Conservation (phyloP, 352 stramenopile species). For the Pythium biforme region DNA sequence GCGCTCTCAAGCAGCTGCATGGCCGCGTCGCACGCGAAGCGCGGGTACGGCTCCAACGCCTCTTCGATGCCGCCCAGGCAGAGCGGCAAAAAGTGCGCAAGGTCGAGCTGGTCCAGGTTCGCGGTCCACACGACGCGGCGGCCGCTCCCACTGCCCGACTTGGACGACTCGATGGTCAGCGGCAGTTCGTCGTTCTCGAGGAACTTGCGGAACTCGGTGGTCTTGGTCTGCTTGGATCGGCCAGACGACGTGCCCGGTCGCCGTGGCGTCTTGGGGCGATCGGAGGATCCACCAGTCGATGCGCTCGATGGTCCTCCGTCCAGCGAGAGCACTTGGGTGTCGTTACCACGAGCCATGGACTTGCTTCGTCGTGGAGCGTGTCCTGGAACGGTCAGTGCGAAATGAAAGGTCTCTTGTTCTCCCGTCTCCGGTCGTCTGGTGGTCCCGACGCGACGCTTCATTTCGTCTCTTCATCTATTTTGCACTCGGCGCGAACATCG, state of each 20-base stretch:
- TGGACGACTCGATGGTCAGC: constrained; percentile 44
- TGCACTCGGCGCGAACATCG: constrained; percentile 33
- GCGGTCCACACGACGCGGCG: constrained; percentile 60
- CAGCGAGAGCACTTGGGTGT: constrained; percentile 58
- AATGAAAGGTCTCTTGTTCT: background rate
- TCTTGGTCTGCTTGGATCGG: constrained; percentile 45
- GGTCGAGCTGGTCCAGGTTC: constrained; percentile 58
- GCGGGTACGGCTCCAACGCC: constrained; percentile 64
- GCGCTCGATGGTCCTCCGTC: constrained; percentile 22
- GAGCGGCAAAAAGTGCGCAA: constrained; percentile 67
- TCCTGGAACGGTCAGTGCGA: no score
- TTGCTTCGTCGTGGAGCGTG: no score
- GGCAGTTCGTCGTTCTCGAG: constrained; percentile 68
- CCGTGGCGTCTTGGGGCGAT: constrained; percentile 22
- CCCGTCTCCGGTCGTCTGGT: no score
- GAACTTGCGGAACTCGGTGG: constrained; percentile 73
- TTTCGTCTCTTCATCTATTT: background rate
- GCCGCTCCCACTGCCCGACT: constrained; percentile 12
- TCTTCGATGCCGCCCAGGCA: constrained; percentile 75
- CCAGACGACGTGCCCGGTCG: constrained; percentile 52
- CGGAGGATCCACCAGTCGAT: background rate
- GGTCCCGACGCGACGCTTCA: background rate
- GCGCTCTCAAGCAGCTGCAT: constrained; percentile 66
- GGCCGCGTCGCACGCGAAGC: constrained; percentile 63
- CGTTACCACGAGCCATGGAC: background rate